Evolutionary conservation across 768 basidiomycete species (phyloP).

Genomic region (Calocybe indica): DNA sequence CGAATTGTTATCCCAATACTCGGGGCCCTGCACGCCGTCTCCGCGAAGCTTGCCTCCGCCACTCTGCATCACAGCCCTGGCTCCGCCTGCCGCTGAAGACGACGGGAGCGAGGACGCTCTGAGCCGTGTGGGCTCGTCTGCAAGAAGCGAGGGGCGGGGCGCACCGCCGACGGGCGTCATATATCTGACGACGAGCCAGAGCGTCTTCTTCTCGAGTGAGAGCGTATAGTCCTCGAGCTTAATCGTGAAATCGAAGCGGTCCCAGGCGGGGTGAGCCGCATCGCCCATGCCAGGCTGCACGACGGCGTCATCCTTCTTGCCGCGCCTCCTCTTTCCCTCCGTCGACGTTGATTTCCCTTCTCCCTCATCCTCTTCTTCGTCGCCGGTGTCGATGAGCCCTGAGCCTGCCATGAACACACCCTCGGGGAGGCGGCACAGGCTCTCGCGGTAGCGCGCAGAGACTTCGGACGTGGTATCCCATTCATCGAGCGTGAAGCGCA

Average conservation of each 20-base stretch:
- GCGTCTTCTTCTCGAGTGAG: slow-evolving; percentile 40
- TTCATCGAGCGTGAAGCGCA: slow-evolving; percentile 88
- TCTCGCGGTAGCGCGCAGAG: slow-evolving; percentile 38
- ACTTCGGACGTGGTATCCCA: slow-evolving; percentile 95
- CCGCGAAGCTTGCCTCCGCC: slow-evolving; percentile 2
- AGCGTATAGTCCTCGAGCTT: slow-evolving; percentile 66
- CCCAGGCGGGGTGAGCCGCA: slow-evolving; percentile 35
- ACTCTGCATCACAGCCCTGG: slow-evolving; percentile 5
- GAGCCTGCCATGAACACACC: slow-evolving; percentile 8
- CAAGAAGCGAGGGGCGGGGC: too few species aligned
- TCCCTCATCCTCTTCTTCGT: background rate
- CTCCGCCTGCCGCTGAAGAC: background rate
- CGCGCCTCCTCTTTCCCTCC: too few species aligned
- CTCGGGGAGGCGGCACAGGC: slow-evolving; percentile 29
- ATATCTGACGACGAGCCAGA: slow-evolving; percentile 62
- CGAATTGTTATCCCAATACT: slow-evolving; percentile 94
- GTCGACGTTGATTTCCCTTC: background rate
- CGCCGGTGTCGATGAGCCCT: background rate
- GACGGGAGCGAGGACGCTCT: background rate
- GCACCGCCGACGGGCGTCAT: slow-evolving; percentile 5
- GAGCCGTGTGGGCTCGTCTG: too few species aligned
- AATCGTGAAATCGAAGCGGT: slow-evolving; percentile 56
- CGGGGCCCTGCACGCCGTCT: slow-evolving; percentile 40
- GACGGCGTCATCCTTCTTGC: too few species aligned
- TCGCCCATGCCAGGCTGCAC: too few species aligned